These are phyloP conservation scores for Cercophora newfieldiana DNA, from an alignment of 495 filamentous ascomycete species.

Conservation along the genomic window DNA sequence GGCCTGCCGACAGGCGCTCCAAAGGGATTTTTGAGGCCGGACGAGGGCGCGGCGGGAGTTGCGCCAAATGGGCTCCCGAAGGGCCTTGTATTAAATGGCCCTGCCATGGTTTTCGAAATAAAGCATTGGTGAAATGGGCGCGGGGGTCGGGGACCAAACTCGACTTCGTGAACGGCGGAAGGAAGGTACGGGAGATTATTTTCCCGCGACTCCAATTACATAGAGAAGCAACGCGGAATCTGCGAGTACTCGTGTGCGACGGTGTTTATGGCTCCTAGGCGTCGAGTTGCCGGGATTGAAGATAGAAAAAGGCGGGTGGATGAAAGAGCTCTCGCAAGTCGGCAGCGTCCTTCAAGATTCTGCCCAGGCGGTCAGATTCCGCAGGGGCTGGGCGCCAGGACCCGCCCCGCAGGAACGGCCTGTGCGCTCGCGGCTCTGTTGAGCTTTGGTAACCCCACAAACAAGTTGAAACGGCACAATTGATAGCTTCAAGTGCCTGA, in stretches of 20 bases:
- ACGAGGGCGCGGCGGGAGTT: neutral
- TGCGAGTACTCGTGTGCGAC: constrained; percentile 4
- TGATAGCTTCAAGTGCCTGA: no score
- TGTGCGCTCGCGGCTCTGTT: neutral
- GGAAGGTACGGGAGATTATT: neutral
- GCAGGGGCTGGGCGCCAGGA: neutral
- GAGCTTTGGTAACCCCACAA: neutral
- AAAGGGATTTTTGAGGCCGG: constrained; percentile 11
- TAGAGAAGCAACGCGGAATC: neutral
- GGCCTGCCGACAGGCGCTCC: neutral
- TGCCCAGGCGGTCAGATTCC: constrained; percentile 18
- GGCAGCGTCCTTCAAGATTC: neutral
- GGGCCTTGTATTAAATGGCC: constrained; percentile 24
- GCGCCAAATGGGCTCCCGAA: constrained; percentile 26
- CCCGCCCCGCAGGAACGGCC: neutral
- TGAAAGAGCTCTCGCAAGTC: neutral
- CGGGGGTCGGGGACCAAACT: neutral
- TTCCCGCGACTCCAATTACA: neutral
- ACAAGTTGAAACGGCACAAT: neutral
- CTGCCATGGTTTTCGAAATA: constrained; percentile 24
- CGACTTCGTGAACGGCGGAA: neutral
- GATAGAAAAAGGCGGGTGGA: neutral
- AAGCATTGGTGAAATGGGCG: constrained; percentile 25
- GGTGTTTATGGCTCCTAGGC: neutral
- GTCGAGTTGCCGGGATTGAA: neutral